These are phyloP conservation scores for Meripilus lineatus DNA, from an alignment of 1,284 basidiomycete species.

Conservation along the genomic window DNA sequence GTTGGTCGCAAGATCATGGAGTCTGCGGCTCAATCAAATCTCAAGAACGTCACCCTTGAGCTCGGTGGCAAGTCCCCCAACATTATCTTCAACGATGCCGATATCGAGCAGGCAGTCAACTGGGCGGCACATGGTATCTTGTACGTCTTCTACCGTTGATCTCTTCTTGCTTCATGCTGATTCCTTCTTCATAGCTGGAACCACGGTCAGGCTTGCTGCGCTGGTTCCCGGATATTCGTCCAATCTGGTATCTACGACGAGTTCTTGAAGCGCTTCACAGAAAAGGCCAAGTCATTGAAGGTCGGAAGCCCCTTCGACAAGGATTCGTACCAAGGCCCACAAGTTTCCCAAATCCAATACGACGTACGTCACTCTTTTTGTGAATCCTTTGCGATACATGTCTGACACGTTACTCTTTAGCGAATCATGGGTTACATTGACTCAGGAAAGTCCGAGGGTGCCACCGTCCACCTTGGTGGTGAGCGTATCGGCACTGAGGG, in stretches of 20 bases:
- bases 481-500: slow-evolving; percentile 69
- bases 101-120: slow-evolving; percentile 74
- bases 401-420: slow-evolving; percentile 25
- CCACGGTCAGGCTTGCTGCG: slow-evolving; percentile 82
- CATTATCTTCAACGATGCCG: slow-evolving; percentile 69
- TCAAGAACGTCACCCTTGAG: slow-evolving; percentile 90
- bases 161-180: neutral
- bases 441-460: slow-evolving; percentile 79
- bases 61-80: slow-evolving; percentile 91
- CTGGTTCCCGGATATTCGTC: slow-evolving; percentile 84
- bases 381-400: neutral
- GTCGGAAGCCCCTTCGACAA: slow-evolving; percentile 80
- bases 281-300: slow-evolving; percentile 50
- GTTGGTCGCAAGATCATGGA: slow-evolving; percentile 86
- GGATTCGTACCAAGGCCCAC: slow-evolving; percentile 81
- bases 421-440: slow-evolving; percentile 89
- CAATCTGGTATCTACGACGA: slow-evolving; percentile 80
- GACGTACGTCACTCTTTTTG: slow-evolving; percentile 37
- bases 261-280: slow-evolving; percentile 62
- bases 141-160: slow-evolving; percentile 34
- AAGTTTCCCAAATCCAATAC: slow-evolving; percentile 71
- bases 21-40: slow-evolving; percentile 76
- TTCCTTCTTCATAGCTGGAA: slow-evolving; percentile 48
- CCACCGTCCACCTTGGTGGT: slow-evolving; percentile 78
- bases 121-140: slow-evolving; percentile 84